Base-by-base conservation (phyloP, 2,329 filamentous ascomycete species). In the Curvularia hawaiiensis region DNA sequence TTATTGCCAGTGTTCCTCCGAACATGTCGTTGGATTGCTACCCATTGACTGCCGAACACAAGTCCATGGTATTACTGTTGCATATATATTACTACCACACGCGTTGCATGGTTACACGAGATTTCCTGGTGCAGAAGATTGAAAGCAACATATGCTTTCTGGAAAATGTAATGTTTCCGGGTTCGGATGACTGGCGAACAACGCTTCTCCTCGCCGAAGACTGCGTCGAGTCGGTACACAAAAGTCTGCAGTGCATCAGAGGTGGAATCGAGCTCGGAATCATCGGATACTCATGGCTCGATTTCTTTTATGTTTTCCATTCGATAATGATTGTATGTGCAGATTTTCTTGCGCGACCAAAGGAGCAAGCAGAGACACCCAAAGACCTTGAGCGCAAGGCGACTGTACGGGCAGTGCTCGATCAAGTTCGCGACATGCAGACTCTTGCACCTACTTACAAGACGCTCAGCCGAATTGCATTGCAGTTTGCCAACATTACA, bases 301-400 rank as follows among this genome's bases (percentile, higher is more conserved):
- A 70, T 45, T 58, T 69, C 4, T 71, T 67, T 44, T 67, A 70
- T 40, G 54, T 72, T 26, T 69, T 67, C 33, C 67, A 72, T n/a
- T 63, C 63, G 1, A 48, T 71, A 2, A 24, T 72, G 5, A 67
- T 72, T 6, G 61, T 70, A 14, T 71, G 69, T 39, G 62, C 64
- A 16, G 68, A 71, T 47, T 71, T 71, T 26, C 66, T 71, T 28
- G 67, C 64, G 3, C 65, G 69, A 16, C 65, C 68, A 3, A 62
- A 52, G 38, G 58, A 54, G 4, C 62, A 66, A 22, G 41, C 18
- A 3, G 66, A 70, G 24, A 65, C 65, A 8, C 38, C 49, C 3
- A 66, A 59, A 39, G 68, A 71, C 50, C 38, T 45, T 3, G 60
- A 66, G 51, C 59, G 69, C 16, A 72, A 71, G 41, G 52, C 54